phyloP scores from a whole-genome alignment of 768 basidiomycete genomes.

The Hericium coralloides region DNA sequence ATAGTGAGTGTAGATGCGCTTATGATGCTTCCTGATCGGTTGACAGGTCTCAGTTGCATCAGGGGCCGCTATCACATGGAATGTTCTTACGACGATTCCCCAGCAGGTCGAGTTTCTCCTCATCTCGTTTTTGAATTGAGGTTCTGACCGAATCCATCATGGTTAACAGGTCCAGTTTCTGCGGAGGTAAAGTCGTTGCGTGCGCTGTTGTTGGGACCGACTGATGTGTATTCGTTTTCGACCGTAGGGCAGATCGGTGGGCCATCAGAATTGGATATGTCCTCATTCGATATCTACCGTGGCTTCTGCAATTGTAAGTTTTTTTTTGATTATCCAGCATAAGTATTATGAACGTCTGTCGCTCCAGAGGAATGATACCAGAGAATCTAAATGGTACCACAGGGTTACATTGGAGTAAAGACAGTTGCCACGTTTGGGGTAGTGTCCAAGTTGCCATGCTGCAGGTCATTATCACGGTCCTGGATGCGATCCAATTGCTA shows the following conservation, averaged over 20 bases:
- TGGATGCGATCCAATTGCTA: conserved; percentile 18
- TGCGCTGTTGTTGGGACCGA: no score
- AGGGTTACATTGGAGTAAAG: conserved; percentile 8
- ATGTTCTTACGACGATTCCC: not conserved
- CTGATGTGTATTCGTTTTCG: no score
- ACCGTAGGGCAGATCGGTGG: no score
- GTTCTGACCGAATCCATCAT: no score
- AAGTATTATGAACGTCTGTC: no score
- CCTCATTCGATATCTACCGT: not conserved
- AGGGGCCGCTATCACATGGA: not conserved
- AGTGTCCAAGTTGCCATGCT: conserved; percentile 14
- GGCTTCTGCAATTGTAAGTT: not conserved
- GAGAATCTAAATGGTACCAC: conserved; percentile 17
- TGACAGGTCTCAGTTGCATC: not conserved
- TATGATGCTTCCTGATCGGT: no score
- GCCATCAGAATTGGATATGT: not conserved
- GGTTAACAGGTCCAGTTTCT: not conserved
- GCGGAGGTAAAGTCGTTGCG: not conserved
- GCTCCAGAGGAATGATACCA: conserved; percentile 14
- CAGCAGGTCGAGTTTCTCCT: not conserved
- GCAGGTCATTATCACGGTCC: conserved; percentile 18
- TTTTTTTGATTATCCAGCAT: no score
- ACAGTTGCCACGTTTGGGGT: conserved; percentile 16
- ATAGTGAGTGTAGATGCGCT: not conserved
- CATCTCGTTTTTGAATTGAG: no score